Evolutionary conservation across 2,329 filamentous ascomycete genomes (phyloP).

Genomic region (Aurifilum marmelostoma): DNA sequence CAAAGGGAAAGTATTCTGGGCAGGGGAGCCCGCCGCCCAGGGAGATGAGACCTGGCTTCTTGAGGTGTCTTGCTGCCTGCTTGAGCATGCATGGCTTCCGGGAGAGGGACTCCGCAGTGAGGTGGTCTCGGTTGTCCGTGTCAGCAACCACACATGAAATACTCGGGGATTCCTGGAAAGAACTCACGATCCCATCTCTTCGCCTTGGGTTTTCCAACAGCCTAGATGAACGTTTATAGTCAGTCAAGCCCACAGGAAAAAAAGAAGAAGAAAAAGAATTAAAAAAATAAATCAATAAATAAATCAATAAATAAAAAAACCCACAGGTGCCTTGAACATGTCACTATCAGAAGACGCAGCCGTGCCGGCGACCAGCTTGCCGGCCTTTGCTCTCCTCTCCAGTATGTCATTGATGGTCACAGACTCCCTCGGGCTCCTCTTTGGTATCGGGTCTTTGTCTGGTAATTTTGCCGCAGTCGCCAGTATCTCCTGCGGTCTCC

Average conservation of each 20-base stretch:
- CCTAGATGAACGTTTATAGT: slow-evolving; percentile 32
- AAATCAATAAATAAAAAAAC: slow-evolving; percentile 38
- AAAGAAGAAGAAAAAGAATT: neutral
- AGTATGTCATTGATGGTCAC: slow-evolving; percentile 69
- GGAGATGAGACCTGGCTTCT: slow-evolving; percentile 83
- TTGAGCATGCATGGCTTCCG: slow-evolving; percentile 76
- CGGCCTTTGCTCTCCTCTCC: slow-evolving; percentile 70
- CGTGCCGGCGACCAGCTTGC: slow-evolving; percentile 72
- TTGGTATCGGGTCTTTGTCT: slow-evolving; percentile 32
- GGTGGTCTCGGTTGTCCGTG: slow-evolving; percentile 47
- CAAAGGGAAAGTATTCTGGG: slow-evolving; percentile 89
- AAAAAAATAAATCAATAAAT: neutral
- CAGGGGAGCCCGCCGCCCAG: slow-evolving; percentile 91
- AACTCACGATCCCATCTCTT: slow-evolving; percentile 83
- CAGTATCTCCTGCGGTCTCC: slow-evolving; percentile 22
- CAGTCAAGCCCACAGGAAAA: neutral
- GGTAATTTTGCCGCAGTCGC: slow-evolving; percentile 32
- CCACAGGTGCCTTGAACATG: slow-evolving; percentile 77
- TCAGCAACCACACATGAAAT: slow-evolving; percentile 14
- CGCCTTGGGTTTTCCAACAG: slow-evolving; percentile 69
- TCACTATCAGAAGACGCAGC: slow-evolving; percentile 79
- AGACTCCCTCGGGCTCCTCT: slow-evolving; percentile 16
- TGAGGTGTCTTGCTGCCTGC: slow-evolving; percentile 76
- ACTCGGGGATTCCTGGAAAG: neutral
- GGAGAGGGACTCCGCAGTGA: slow-evolving; percentile 65